Base-by-base conservation (phyloP, 768 basidiomycete genomes). In the Cystobasidium tubakii region DNA sequence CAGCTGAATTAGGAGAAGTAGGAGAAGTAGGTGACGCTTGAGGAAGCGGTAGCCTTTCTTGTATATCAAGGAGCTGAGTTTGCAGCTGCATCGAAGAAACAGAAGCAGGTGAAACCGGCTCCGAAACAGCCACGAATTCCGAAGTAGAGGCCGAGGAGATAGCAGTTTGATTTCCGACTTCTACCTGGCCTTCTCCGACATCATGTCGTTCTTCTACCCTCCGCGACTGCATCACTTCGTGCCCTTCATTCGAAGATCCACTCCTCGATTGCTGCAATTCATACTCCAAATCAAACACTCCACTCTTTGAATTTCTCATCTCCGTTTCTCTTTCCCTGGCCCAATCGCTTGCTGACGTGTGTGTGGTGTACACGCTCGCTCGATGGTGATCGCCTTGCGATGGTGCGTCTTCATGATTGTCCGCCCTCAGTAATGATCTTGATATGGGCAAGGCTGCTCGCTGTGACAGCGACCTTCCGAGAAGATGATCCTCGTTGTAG, bases 231-330 rank as follows among this genome's bases (percentile, higher is more conserved):
- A n/a, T 17, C 12, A 25, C 12, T 15, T 34, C 57, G 21, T 60
- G 57, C 9, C 63, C 43, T 21, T 65, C 33, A 15, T 27, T 10
- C 31, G 63, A 65, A 34, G 63, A 39, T 4, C 36, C 36, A 27
- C 27, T 27, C 15, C 63, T 65, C 15, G 10, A 29, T 13, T 39
- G 33, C 4, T 65, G 39, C 39, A 69, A 31, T 15, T 69, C 66
- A n/a, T 27, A 69, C 31, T 69, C 66, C 19, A 69, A 36, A 69
- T 69, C 66, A 50, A 69, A 69, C n/a, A 69, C 46, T 4, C 66
- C 66, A 23, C 23, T 25, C 12, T 23, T 46, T 13, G 42, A 44
- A 36, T 39, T 69, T 34, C 46, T 69, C 36, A 65, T 42, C 21
- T 39, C 63, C 31, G 7, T 46, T 65, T 65, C 63, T 65, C 63